Evolutionary conservation across 805 yeast genomes (phyloP), one percentile per base, ranked within the genome.

Genomic region (Candida manassasensis): DNA sequence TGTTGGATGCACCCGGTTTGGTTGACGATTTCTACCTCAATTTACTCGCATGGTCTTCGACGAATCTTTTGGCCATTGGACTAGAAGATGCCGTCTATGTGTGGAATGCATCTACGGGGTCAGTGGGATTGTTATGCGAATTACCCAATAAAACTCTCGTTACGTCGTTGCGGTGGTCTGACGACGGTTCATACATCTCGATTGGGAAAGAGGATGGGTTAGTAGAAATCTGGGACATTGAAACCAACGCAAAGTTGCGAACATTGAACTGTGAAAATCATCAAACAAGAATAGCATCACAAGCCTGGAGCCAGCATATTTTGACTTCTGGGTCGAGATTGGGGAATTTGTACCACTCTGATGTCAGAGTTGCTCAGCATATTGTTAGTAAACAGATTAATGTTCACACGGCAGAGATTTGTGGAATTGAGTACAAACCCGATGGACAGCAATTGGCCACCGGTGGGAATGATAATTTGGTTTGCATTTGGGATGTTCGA

Each of bases 391-490:
- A 69, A 33, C 71, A 76, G 39, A 57, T 51, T 26, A 47, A 52
- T 28, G 40, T 59, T 3, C 97, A 90, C 55, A 63, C 73, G 34
- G 96, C 94, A 1, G 97, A 90, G 61, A 82, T 90, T 19, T 90
- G 97, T 64, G 97, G 97, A 0, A 66, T 90, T 27, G 82, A 81
- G 47, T 90, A 95, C 77, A 73, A 89, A 38, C 45, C 63, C 8
- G 97, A 90, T 55, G 96, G 97, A 2, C 63, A 73, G 44, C 93
- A 85, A 52, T 70, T 90, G 39, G 95, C 94, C 0, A 77, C 87
- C 3, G 97, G 97, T 8, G 96, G 97, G 21, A 93, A 93, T 54
- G 98, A 93, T 57, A 90, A 93, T 52, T 62, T 88, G 7, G 95
- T 93, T 6, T 82, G 85, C 53, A 80, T 90, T 31, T 90, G 97